phyloP scores from a whole-genome alignment of 805 yeast species.

The Wickerhamomyces bovis region DNA sequence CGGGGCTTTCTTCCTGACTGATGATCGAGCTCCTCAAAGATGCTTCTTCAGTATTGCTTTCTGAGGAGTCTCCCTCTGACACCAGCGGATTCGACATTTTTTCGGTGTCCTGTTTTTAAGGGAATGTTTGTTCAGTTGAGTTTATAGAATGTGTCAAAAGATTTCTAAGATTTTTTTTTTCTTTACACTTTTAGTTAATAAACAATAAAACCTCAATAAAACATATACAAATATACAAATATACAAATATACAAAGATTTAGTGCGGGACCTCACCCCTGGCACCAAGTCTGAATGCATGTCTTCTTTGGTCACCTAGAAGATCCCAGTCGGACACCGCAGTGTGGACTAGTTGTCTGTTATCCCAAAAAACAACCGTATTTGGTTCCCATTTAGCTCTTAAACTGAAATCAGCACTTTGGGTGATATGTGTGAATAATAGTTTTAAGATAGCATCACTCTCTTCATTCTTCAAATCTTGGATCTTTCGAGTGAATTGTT shows the following conservation, averaged over 20 bases:
- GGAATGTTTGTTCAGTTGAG: background rate
- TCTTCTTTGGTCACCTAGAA: conserved; percentile 7
- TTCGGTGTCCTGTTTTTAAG: background rate
- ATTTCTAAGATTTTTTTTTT: background rate
- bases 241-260: no score
- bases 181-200: background rate
- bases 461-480: conserved; percentile 48
- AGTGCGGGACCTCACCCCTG: conserved; percentile 9
- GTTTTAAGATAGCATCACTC: conserved; percentile 40
- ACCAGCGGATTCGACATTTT: conserved; percentile 15
- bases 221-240: no score
- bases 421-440: conserved; percentile 41
- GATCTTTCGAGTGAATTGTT: conserved; percentile 44
- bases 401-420: conserved; percentile 30
- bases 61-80: conserved; percentile 22
- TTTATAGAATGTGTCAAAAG: background rate
- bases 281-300: conserved; percentile 11
- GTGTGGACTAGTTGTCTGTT: conserved; percentile 37
- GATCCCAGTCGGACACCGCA: conserved; percentile 47
- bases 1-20: background rate
- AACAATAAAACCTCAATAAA: background rate
- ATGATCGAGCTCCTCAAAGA: conserved; percentile 8
- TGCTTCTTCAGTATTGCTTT: conserved; percentile 11
- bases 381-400: conserved; percentile 18
- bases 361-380: conserved; percentile 22